Conservation (phyloP, 257 asterid species). For the Cruciata laevipes region DNA sequence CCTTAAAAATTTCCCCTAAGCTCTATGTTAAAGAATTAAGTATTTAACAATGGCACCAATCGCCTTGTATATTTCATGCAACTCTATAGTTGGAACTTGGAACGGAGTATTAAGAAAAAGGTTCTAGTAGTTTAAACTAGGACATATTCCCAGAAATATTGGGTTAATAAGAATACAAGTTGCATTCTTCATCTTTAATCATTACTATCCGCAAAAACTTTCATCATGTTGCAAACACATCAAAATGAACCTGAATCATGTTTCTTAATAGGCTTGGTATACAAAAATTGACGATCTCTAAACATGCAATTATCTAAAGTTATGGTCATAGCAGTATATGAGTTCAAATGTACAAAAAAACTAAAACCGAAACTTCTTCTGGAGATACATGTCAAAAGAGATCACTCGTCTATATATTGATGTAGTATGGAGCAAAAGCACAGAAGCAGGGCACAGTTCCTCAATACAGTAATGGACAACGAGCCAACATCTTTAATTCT, state of each 20-base stretch:
- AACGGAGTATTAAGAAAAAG: too few species aligned
- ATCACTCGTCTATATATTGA: neutral
- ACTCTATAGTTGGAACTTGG: too few species aligned
- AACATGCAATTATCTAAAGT: neutral
- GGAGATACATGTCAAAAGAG: neutral
- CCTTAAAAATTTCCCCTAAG: too few species aligned
- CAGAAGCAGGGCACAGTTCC: constrained; percentile 9
- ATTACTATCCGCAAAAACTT: too few species aligned
- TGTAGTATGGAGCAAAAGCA: constrained; percentile 3
- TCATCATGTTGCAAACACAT: too few species aligned
- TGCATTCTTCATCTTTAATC: too few species aligned
- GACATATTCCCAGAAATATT: too few species aligned
- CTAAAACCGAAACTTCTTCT: neutral
- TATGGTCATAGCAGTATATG: neutral
- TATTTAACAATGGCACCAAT: too few species aligned
- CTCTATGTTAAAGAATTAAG: too few species aligned
- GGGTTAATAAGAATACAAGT: too few species aligned
- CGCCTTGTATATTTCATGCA: too few species aligned
- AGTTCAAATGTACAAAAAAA: constrained; percentile 1
- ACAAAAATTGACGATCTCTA: neutral
- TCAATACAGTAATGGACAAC: constrained; percentile 12
- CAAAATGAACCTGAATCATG: neutral
- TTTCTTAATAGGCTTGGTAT: neutral
- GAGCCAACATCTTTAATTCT: constrained; percentile 11
- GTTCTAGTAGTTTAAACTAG: too few species aligned